Percentiles rank a stretch among this genome's conserved stretches.
Conservation (phyloP, 805 yeast genomes). For the Starmera pachycereana region DNA sequence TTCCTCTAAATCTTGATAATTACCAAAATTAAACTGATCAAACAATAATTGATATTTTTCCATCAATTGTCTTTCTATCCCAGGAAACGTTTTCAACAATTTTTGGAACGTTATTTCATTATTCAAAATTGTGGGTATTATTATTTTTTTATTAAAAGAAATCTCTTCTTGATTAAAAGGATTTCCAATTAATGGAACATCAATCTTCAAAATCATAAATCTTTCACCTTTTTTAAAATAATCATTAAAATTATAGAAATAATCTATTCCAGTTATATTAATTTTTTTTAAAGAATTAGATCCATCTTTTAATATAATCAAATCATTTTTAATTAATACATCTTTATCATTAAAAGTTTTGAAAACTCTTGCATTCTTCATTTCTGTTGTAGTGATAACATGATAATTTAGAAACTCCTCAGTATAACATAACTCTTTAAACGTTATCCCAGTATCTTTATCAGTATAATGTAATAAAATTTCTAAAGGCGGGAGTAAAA, state of each 20-base stretch:
- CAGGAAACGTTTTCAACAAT: constrained; percentile 29
- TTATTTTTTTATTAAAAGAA: too few relatives aligned
- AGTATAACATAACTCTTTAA: constrained; percentile 43
- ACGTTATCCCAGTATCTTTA: constrained; percentile 24
- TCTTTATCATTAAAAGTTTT: constrained; percentile 47
- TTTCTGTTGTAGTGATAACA: constrained; percentile 32
- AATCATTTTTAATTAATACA: constrained; percentile 43
- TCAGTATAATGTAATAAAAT: constrained; percentile 33
- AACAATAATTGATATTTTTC: constrained; percentile 28
- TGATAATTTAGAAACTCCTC: constrained; percentile 58
- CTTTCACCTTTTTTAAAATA: constrained; percentile 47
- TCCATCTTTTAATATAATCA: constrained; percentile 47
- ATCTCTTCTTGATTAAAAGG: constrained; percentile 4
- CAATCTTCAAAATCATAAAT: constrained; percentile 49
- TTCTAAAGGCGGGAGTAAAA: constrained; percentile 55
- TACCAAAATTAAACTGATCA: constrained; percentile 25
- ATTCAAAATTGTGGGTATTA: too few relatives aligned
- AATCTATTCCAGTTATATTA: constrained; percentile 33
- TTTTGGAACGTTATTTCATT: constrained; percentile 24
- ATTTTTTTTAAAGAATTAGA: constrained; percentile 36
- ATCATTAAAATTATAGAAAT: constrained; percentile 45
- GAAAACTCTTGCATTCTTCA: constrained; percentile 28
- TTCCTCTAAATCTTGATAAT: constrained; percentile 18
- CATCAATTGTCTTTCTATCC: constrained; percentile 26
- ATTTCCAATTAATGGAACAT: constrained; percentile 41